These are phyloP conservation scores for Leucocoprinus leucothites DNA, from an alignment of 768 basidiomycete species.

Conservation along the genomic window DNA sequence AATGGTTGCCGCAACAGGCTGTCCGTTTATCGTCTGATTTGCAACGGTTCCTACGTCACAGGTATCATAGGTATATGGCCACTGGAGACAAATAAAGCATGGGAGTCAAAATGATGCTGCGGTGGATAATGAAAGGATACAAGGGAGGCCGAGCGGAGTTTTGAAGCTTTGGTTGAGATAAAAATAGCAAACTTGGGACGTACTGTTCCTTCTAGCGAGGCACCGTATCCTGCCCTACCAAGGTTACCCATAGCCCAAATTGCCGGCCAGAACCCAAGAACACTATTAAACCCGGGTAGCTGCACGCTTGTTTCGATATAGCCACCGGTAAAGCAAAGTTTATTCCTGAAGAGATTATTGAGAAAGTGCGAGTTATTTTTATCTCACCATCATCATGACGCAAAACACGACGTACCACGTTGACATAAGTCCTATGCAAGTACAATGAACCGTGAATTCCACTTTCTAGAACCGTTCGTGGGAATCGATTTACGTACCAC, in stretches of 20 bases:
- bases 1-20: constrained; percentile 58
- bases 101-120: not conserved
- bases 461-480: constrained; percentile 21
- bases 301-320: constrained; percentile 63
- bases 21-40: constrained; percentile 76
- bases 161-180: not conserved
- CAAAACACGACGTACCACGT: constrained; percentile 33
- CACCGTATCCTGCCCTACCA: constrained; percentile 81
- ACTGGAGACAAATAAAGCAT: constrained; percentile 36
- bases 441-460: not conserved
- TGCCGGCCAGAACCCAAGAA: constrained; percentile 76
- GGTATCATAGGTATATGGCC: constrained; percentile 80
- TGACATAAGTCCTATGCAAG: constrained; percentile 38
- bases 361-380: constrained; percentile 16
- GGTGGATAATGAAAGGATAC: not conserved
- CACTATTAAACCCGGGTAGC: constrained; percentile 63
- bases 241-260: constrained; percentile 76
- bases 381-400: not conserved
- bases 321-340: constrained; percentile 88
- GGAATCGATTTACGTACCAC: constrained; percentile 41
- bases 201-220: constrained; percentile 77
- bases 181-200: constrained; percentile 14
- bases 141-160: not conserved
- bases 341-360: constrained; percentile 51
- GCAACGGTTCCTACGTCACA: constrained; percentile 84